Percentiles rank a stretch among this genome's conserved stretches.
These are phyloP conservation scores for Neurospora sp. DNA, from an alignment of 495 filamentous ascomycete species.

Conservation along the genomic window DNA sequence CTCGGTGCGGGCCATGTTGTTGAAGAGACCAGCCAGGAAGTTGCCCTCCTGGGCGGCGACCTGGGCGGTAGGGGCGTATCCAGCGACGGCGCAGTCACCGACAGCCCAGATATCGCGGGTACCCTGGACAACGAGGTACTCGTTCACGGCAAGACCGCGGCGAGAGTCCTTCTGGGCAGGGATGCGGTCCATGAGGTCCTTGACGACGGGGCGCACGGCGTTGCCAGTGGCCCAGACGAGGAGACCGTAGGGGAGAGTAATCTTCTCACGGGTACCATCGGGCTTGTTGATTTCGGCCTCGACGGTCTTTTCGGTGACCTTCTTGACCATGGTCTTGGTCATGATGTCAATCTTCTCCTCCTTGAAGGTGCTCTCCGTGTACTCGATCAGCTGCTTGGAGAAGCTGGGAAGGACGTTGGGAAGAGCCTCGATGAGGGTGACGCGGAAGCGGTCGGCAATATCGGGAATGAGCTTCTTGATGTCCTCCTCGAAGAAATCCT, in stretches of 20 bases:
- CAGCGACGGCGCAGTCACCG: constrained; percentile 82
- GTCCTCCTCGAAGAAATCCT: constrained; percentile 97
- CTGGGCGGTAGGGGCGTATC: constrained; percentile 96
- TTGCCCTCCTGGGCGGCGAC: constrained; percentile 92
- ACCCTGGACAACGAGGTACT: constrained; percentile 96
- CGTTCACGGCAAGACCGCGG: constrained; percentile 90
- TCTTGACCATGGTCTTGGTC: constrained; percentile 99
- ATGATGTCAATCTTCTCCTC: constrained; percentile 94
- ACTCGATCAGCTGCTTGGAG: constrained; percentile 98
- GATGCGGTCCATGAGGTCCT: constrained; percentile 83
- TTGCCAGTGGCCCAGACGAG: constrained; percentile 99
- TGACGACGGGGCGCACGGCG: constrained; percentile 76
- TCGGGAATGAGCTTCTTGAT: constrained; percentile 97
- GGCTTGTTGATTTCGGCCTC: constrained; percentile 79
- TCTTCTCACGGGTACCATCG: constrained; percentile 71
- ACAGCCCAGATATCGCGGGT: constrained; percentile 85
- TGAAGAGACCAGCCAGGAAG: constrained; percentile 92
- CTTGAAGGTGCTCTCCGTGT: constrained; percentile 97
- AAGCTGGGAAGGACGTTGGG: constrained; percentile 98
- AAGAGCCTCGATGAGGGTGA: constrained; percentile 96
- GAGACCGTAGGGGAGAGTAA: constrained; percentile 87
- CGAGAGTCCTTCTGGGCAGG: constrained; percentile 92
- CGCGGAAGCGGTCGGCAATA: constrained; percentile 85
- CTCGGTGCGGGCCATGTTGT: constrained; percentile 92
- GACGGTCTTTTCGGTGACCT: constrained; percentile 88